These are phyloP conservation scores for Achlya hypogyna DNA, from an alignment of 352 stramenopile species.

Conservation along the genomic window DNA sequence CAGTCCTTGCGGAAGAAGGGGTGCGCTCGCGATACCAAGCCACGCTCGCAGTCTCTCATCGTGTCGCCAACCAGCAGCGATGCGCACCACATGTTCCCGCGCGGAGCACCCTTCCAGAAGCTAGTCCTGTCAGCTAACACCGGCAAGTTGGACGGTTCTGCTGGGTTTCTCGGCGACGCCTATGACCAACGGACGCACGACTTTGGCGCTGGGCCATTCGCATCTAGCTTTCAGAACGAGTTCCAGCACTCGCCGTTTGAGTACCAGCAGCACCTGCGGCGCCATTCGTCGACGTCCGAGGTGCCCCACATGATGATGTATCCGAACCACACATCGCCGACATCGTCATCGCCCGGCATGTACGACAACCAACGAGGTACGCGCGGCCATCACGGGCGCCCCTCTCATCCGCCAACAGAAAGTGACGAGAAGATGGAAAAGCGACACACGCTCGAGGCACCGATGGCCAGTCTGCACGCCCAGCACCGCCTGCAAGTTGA, in stretches of 20 bases:
- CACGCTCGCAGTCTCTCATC: slow-evolving; percentile 12
- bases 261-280: slow-evolving; percentile 8
- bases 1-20: slow-evolving; percentile 84
- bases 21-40: slow-evolving; percentile 2
- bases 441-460: too few species aligned
- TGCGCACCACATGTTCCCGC: slow-evolving; percentile 6
- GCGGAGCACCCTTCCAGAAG: slow-evolving; percentile 12
- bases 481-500: neutral
- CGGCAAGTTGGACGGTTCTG: slow-evolving; percentile 3
- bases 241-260: slow-evolving; percentile 1
- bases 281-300: slow-evolving; percentile 11
- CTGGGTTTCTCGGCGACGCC: neutral
- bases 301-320: slow-evolving; percentile 15
- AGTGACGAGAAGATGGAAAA: too few species aligned
- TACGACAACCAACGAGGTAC: slow-evolving; percentile 18
- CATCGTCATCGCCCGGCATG: neutral
- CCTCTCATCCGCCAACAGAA: neutral
- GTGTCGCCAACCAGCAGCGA: slow-evolving; percentile 3
- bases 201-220: neutral
- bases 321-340: slow-evolving; percentile 8
- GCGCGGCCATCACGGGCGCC: neutral
- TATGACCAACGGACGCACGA: slow-evolving; percentile 8
- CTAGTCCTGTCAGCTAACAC: slow-evolving; percentile 3
- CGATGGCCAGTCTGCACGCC: too few species aligned
- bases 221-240: neutral